Base-by-base conservation (phyloP, 2,329 filamentous ascomycete species). In the Aspergillus luchuensis region DNA sequence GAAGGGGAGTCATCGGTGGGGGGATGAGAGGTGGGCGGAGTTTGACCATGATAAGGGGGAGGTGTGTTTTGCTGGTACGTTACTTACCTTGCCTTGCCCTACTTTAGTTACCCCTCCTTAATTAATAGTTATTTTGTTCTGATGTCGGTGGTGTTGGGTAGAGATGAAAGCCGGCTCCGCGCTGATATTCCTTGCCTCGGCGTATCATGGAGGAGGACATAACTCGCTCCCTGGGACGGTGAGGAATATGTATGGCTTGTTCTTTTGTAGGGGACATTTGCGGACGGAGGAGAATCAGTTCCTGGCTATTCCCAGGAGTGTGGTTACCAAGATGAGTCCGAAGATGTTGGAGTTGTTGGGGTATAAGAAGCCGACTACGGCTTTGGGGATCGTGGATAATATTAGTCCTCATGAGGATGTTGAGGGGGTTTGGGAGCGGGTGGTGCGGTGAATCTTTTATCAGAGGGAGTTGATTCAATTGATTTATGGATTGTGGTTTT, bases 161-260 rank as follows among this genome's bases (percentile, higher is more conserved):
- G 75, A 77, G 59, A 77, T 77, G 74, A 62, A 70, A 17, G 66
- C 72, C 8, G 75, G 75, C 2, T 72, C 71, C 1, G 75, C 74
- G 2, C 60, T 77, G n/a, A 69, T 77, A 19, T 76, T 77, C 57
- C 69, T 76, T 1, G 72, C 67, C 2, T 67, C 71, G 4, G 66
- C 63, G 17, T 76, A 70, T 25, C 74, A 77, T 47, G 74, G 74
- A 4, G 74, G 70, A 15, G 74, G 69, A 2, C 69, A 73, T 30
- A 75, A 74, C 58, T 63, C 64, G 0, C 57, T 69, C 11, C 66
- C 66, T 0, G 65, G 60, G n/a, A 60, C 58, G 15, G 52, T 69
- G 7, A 69, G 73, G 13, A 70, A 63, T 13, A 61, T 76, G 39
- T 66, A 76, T 45, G 65, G 72, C 7, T 47, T 74, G 5, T 75